phyloP scores from a whole-genome alignment of 371 early-diverging fungal genomes.

The Apophysomyces trapeziformis region DNA sequence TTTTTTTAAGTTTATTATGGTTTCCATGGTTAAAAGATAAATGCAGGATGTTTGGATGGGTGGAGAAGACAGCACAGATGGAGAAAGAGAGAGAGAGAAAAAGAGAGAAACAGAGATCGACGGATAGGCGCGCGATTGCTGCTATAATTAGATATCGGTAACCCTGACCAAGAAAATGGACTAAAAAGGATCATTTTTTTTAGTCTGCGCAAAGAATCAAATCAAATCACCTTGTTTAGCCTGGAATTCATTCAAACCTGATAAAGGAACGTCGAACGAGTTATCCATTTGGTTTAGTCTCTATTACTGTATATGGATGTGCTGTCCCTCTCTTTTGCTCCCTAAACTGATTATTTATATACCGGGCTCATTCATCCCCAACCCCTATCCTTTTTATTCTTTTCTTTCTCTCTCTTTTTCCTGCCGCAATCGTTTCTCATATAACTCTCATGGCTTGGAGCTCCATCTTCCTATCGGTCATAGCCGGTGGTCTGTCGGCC shows the following conservation, averaged over 20 bases:
- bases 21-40: too few relatives aligned
- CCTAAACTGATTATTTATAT: constrained; percentile 5
- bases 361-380: not conserved
- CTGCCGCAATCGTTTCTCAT: not conserved
- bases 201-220: not conserved
- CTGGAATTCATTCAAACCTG: constrained; percentile 8
- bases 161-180: constrained; percentile 7
- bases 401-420: constrained; percentile 4
- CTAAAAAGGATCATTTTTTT: constrained; percentile 8
- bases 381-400: not conserved
- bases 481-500: constrained; percentile 20
- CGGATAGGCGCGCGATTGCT: constrained; percentile 6
- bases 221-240: constrained; percentile 9
- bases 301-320: constrained; percentile 5
- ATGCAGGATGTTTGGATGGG: not conserved
- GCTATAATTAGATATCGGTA: constrained; percentile 2
- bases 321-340: not conserved
- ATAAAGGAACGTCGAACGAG: constrained; percentile 11
- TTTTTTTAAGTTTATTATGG: too few relatives aligned
- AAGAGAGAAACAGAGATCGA: not conserved
- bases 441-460: not conserved
- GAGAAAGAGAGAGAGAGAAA: not conserved
- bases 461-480: constrained; percentile 11
- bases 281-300: constrained; percentile 6
- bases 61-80: not conserved